Evolutionary conservation across 352 stramenopile species (phyloP), one percentile per base, ranked within the genome.

Genomic region (Aphanomyces invadans): DNA sequence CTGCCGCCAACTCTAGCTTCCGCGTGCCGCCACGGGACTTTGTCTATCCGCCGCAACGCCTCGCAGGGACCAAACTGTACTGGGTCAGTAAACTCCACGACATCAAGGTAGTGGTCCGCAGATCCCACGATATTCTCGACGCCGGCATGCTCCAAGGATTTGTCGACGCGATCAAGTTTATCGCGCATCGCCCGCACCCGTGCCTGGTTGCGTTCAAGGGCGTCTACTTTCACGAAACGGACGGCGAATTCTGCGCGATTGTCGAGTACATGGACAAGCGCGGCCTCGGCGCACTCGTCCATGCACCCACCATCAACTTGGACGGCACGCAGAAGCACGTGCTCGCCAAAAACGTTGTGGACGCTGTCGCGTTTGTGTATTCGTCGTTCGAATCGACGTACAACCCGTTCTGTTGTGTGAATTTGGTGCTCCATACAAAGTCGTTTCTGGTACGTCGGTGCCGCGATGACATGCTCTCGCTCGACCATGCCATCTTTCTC

Each of bases 191-290:
- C 9, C 46, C 9, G 21, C 46, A 54, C 28, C 46, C 46, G 28
- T 54, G 9, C 9, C 46, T 54, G 11, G 46, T 54, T 28, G 46
- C 19, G 19, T 54, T 54, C 46, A 10, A 54, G 28, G 46, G 46
- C 19, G 46, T 54, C 25, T 54, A 54, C 46, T 54, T 54, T 21
- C 19, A 54, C 25, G 9, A 17, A 21, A 54, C 19, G 17, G 46
- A 54, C 46, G 46, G 46, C 25, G 46, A 54, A 54, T 54, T 54
- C 46, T 54, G 46, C 25, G 46, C 46, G 23, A 21, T 54, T 28
- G 46, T 54, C 46, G 46, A 54, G 23, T 54, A 29, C 2, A 54
- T 54, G 46, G 46, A 54, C 19, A 54, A 54, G 46, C 9, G 46
- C 25, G 46, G 46, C 9, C 46, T 54, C 28, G 46, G 46, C 46